Base-by-base conservation (phyloP, 179 eudicot genomes). In the Vitellaria paradoxa region DNA sequence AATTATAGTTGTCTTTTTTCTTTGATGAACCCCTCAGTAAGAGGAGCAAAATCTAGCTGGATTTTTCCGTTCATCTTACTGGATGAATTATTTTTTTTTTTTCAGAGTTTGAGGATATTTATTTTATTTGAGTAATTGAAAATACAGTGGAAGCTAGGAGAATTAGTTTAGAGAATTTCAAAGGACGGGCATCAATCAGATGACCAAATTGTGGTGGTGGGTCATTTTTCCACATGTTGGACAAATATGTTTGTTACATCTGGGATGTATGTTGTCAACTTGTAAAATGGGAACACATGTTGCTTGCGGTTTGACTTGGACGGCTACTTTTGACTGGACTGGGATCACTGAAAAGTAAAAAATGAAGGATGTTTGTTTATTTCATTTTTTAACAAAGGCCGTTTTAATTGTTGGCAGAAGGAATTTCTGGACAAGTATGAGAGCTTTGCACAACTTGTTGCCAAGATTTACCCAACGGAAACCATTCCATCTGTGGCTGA, bases 381-480 rank as follows among this genome's bases (percentile, higher is more conserved):
- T 30, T 30, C 42, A 62, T 15, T 21, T 37, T 76, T 63, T 65
- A 76, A 76, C 60, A 5, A 30, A 13, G 40, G 67, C 13, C 42
- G 67, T 50, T 72, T 56, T 13, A 65, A 59, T 57, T 10, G 7
- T 69, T 84, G 73, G 77, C 98, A 94, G 98, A 94, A 88, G 79
- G 98, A 94, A 83, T 94, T 92, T 82, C 85, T 94, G 76, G 98
- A 91, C 90, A 94, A 94, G 84, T 94, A 94, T 65, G 96, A 93
- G 21, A 94, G 93, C 87, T 92, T 94, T 78, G 97, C 89, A 18
- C 91, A 87, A 79, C 90, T 95, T 68, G 97, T 92, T 68, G 89
- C 88, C 76, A 95, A 89, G 88, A 86, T 91, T 37, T 95, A 93
- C 76, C 97, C 99, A 9, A 68, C 81, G 2, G 98, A 95, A 81